A percentile compares a stretch with the other conserved stretches of the same genome.
Evolutionary conservation across 345 rosid genomes (phyloP).

Genomic region (Triadica sebifera): DNA sequence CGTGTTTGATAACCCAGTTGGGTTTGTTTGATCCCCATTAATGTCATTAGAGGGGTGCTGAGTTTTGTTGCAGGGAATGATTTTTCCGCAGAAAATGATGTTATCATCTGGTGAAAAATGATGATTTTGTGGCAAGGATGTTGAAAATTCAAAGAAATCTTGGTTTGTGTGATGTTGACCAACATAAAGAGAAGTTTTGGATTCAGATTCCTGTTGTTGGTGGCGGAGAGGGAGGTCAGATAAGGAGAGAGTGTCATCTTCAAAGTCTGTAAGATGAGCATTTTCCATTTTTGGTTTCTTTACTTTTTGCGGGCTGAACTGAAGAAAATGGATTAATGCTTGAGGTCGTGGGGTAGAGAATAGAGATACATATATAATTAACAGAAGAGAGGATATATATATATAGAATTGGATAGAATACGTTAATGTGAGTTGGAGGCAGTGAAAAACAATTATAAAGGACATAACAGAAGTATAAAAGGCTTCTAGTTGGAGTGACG

Average conservation of each 20-base stretch:
- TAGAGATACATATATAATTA: not conserved
- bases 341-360: not conserved
- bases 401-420: not conserved
- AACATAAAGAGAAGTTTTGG: not conserved
- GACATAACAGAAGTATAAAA: not conserved
- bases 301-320: no score
- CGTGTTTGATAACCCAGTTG: not conserved
- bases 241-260: not conserved
- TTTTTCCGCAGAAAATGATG: conserved; percentile 8
- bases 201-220: not conserved
- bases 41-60: not conserved
- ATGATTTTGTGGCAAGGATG: not conserved
- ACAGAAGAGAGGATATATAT: no score
- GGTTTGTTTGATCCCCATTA: not conserved
- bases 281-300: not conserved
- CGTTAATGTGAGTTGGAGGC: no score
- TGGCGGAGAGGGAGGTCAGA: not conserved
- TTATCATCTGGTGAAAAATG: not conserved
- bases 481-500: no score
- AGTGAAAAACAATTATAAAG: not conserved
- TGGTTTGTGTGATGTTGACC: not conserved
- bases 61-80: not conserved
- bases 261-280: not conserved
- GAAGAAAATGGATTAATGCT: not conserved
- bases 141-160: conserved; percentile 4